A percentile compares a stretch with the other conserved stretches of the same genome.
These are phyloP conservation scores for Poa pratensis DNA, from an alignment of 176 grass and related monocot genomes.

Conservation along the genomic window DNA sequence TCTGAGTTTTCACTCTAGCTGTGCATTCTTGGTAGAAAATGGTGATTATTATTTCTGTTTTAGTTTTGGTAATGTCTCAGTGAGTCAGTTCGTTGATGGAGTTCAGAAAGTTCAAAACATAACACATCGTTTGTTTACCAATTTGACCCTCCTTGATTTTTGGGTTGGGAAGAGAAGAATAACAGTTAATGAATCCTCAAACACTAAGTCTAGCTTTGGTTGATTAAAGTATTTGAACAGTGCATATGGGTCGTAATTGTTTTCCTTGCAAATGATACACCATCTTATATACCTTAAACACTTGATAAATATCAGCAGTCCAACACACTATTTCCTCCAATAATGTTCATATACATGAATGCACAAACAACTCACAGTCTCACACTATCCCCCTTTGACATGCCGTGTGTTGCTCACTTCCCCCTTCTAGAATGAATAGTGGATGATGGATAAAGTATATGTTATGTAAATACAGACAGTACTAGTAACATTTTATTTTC, in stretches of 20 bases:
- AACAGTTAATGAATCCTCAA: not conserved
- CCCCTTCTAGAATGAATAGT: not conserved
- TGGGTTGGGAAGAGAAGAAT: slow-evolving; percentile 2
- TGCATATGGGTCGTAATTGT: slow-evolving; percentile 25
- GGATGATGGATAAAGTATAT: not conserved
- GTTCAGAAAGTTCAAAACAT: slow-evolving; percentile 14
- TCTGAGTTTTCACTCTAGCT: slow-evolving; percentile 11
- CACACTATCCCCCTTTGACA: not conserved
- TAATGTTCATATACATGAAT: not conserved
- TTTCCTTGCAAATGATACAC: not conserved
- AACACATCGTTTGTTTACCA: not conserved
- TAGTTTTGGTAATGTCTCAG: not conserved
- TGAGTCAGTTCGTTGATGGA: not conserved
- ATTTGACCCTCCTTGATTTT: not conserved
- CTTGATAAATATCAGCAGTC: not conserved
- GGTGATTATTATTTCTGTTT: not conserved
- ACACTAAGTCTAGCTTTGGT: slow-evolving; percentile 1
- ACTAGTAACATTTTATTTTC: not conserved
- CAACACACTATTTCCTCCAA: not conserved
- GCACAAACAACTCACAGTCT: not conserved
- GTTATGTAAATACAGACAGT: not conserved
- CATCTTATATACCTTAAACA: not conserved
- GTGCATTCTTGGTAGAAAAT: not conserved
- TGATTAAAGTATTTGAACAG: slow-evolving; percentile 22
- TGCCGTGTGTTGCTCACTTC: not conserved